Evolutionary conservation across 768 basidiomycete genomes (phyloP).

Genomic region (Amyloporia xantha): DNA sequence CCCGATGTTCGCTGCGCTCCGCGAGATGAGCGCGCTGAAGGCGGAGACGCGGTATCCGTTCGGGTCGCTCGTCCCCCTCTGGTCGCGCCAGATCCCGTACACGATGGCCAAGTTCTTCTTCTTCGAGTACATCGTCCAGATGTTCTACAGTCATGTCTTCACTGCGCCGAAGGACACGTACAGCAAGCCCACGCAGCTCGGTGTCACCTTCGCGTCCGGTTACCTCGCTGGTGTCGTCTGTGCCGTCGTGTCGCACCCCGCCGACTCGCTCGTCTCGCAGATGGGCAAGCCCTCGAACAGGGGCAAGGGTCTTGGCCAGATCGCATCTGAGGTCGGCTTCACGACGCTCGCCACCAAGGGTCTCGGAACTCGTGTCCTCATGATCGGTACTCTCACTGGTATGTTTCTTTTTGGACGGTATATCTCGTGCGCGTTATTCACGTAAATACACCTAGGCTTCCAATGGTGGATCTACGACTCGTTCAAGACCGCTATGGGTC

Average conservation of each 20-base stretch:
- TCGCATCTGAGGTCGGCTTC: slow-evolving; percentile 66
- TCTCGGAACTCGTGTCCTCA: slow-evolving; percentile 79
- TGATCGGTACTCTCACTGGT: slow-evolving; percentile 46
- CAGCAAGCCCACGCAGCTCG: slow-evolving; percentile 78
- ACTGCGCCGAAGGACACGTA: slow-evolving; percentile 72
- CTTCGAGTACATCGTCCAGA: slow-evolving; percentile 81
- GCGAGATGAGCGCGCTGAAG: slow-evolving; percentile 61
- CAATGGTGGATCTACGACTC: slow-evolving; percentile 94
- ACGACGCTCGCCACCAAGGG: slow-evolving; percentile 71
- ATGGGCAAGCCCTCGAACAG: slow-evolving; percentile 87
- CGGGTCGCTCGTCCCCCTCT: slow-evolving; percentile 78
- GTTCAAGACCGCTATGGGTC: slow-evolving; percentile 78
- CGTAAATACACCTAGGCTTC: slow-evolving; percentile 55
- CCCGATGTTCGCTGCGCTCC: slow-evolving; percentile 61
- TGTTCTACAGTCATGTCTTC: slow-evolving; percentile 88
- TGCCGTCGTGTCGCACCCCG: slow-evolving; percentile 94
- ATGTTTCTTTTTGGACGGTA: slow-evolving; percentile 3
- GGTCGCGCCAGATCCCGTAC: slow-evolving; percentile 96
- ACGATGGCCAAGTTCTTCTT: slow-evolving; percentile 99
- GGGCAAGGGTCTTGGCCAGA: slow-evolving; percentile 69
- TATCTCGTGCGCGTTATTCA: not conserved
- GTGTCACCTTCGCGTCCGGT: slow-evolving; percentile 85
- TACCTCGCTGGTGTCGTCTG: slow-evolving; percentile 95
- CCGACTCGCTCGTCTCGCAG: slow-evolving; percentile 87
- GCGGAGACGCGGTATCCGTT: slow-evolving; percentile 78